Percentiles rank a stretch among this genome's conserved stretches.
Evolutionary conservation across 768 basidiomycete species (phyloP).

Genomic region (Mycena filopes): DNA sequence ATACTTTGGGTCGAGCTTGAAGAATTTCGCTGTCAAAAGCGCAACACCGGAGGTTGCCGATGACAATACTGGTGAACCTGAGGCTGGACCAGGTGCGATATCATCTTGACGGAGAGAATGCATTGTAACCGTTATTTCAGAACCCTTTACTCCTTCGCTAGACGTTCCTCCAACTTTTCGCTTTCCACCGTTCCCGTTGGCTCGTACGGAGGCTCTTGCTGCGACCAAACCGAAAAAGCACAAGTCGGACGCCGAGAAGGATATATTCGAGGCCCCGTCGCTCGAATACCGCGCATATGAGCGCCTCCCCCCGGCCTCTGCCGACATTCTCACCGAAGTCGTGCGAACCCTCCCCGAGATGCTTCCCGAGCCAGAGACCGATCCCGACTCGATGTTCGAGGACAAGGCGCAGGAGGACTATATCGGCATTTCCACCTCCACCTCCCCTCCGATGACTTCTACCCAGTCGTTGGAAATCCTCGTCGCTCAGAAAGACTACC

Average conservation of each 20-base stretch:
- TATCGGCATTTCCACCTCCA: constrained; percentile 16
- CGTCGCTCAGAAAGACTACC: constrained; percentile 41
- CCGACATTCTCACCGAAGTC: constrained; percentile 33
- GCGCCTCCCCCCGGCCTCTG: constrained; percentile 27
- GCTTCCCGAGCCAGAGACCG: constrained; percentile 30
- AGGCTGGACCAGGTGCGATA: constrained; percentile 11
- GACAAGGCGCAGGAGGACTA: constrained; percentile 21
- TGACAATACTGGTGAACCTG: background rate
- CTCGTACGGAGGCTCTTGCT: constrained; percentile 9
- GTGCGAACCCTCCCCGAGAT: constrained; percentile 22
- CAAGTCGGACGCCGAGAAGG: constrained; percentile 1
- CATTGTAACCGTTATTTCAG: background rate
- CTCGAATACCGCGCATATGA: constrained; percentile 25
- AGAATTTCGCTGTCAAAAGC: background rate
- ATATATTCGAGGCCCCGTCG: constrained; percentile 20
- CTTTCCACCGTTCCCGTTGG: constrained; percentile 29
- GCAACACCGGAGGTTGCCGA: constrained; percentile 19
- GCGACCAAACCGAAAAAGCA: background rate
- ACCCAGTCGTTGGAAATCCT: constrained; percentile 42
- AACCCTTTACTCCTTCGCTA: constrained; percentile 4
- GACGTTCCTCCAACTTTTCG: constrained; percentile 16
- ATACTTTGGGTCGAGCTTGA: constrained; percentile 6
- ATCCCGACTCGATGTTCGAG: constrained; percentile 28
- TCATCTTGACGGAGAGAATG: background rate
- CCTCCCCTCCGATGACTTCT: constrained; percentile 30